Evolutionary conservation across 1,284 basidiomycete genomes (phyloP).

Genomic region (Trametes pubescens): DNA sequence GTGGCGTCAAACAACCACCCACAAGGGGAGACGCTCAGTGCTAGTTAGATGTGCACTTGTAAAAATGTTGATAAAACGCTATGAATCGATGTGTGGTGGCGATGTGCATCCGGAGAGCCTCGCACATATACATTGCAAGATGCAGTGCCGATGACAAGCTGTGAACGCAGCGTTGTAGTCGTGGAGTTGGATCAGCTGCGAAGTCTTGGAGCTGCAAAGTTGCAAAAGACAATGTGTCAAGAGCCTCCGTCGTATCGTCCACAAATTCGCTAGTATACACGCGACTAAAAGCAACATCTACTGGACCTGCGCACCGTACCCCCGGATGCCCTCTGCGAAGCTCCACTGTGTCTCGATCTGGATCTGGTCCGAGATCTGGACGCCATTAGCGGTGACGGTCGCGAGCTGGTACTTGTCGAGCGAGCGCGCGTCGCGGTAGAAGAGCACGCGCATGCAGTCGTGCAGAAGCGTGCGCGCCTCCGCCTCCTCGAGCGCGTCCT

Average conservation of each 20-base stretch:
- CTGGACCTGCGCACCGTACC: slow-evolving; percentile 81
- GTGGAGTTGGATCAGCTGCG: no score
- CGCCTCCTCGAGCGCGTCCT: slow-evolving; percentile 79
- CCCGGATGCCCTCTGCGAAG: slow-evolving; percentile 92
- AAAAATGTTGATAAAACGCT: no score
- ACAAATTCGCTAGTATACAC: slow-evolving; percentile 1
- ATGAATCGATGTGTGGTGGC: no score
- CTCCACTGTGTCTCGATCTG: slow-evolving; percentile 85
- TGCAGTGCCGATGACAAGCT: no score
- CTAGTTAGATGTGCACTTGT: no score
- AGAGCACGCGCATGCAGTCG: slow-evolving; percentile 93
- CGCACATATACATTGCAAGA: no score
- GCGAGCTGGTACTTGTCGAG: slow-evolving; percentile 99
- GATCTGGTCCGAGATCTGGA: slow-evolving; percentile 83
- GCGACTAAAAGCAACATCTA: slow-evolving; percentile 40
- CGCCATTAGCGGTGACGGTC: slow-evolving; percentile 82
- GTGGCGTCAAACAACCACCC: no score
- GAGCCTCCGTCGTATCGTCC: slow-evolving; percentile 2
- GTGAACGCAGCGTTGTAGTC: no score
- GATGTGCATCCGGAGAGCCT: no score
- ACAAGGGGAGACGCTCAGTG: no score
- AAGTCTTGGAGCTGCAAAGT: background rate
- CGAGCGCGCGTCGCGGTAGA: slow-evolving; percentile 96
- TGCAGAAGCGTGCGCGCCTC: slow-evolving; percentile 85
- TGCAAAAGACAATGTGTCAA: background rate